Evolutionary conservation across 345 rosid genomes (phyloP).

Genomic region (Bruguiera parviflora): DNA sequence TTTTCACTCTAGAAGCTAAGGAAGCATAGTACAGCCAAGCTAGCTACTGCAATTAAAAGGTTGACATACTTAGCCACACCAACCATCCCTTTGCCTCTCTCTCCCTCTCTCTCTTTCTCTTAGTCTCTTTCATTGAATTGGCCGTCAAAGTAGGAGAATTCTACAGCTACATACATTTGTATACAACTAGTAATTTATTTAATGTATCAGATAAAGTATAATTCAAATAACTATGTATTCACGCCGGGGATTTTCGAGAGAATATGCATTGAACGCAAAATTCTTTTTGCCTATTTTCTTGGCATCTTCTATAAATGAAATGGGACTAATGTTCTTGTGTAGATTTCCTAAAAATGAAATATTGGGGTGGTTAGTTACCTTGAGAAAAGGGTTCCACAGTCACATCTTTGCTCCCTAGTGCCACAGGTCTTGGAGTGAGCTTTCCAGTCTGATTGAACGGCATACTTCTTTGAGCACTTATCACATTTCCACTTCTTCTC

Average conservation of each 20-base stretch:
- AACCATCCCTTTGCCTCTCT: neutral
- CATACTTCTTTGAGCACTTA: slow-evolving; percentile 81
- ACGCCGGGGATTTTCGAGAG: slow-evolving; percentile 3
- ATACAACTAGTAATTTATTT: neutral
- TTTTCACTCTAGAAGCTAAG: slow-evolving; percentile 7
- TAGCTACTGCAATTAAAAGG: slow-evolving; percentile 24
- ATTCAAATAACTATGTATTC: neutral
- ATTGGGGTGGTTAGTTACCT: slow-evolving; percentile 38
- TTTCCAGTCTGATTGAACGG: slow-evolving; percentile 92
- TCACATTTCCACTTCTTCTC: slow-evolving; percentile 96
- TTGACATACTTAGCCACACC: slow-evolving; percentile 25
- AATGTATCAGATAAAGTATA: slow-evolving; percentile 7
- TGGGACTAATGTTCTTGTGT: slow-evolving; percentile 2
- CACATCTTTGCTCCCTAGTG: slow-evolving; percentile 78
- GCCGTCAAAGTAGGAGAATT: slow-evolving; percentile 3
- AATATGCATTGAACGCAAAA: slow-evolving; percentile 16
- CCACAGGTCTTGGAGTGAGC: slow-evolving; percentile 91
- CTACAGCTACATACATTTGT: too few species aligned
- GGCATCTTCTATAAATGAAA: neutral
- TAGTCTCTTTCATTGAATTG: neutral
- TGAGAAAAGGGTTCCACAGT: slow-evolving; percentile 87
- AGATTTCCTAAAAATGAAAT: slow-evolving; percentile 7
- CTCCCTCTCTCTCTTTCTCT: neutral
- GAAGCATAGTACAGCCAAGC: slow-evolving; percentile 34
- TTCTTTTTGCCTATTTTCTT: slow-evolving; percentile 5